These are phyloP conservation scores for Baudoinia panamericana DNA, from an alignment of 495 filamentous ascomycete species.

Conservation along the genomic window DNA sequence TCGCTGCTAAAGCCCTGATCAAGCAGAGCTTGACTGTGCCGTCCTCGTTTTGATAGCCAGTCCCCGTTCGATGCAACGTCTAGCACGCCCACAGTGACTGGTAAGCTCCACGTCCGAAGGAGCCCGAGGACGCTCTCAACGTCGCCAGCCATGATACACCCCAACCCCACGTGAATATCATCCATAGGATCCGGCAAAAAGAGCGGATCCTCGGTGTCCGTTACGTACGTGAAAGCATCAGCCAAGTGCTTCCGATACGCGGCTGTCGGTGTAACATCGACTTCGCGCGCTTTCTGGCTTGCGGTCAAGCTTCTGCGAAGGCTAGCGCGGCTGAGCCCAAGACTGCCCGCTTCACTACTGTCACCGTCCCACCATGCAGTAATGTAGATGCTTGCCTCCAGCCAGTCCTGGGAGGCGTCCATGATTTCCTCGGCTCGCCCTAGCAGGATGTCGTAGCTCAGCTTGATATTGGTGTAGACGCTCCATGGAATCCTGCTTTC, in stretches of 20 bases:
- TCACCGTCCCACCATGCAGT: slow-evolving; percentile 84
- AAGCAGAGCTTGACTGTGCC: slow-evolving; percentile 4
- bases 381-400: slow-evolving; percentile 67
- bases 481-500: slow-evolving; percentile 75
- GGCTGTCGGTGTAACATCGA: slow-evolving; percentile 35
- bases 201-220: slow-evolving; percentile 33
- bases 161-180: slow-evolving; percentile 62
- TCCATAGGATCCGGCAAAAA: slow-evolving; percentile 61
- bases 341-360: slow-evolving; percentile 33
- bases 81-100: slow-evolving; percentile 58
- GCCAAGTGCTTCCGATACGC: slow-evolving; percentile 43
- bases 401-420: slow-evolving; percentile 62
- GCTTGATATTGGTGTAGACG: slow-evolving; percentile 65
- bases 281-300: slow-evolving; percentile 21
- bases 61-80: slow-evolving; percentile 62
- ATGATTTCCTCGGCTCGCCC: slow-evolving; percentile 59
- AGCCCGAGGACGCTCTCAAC: slow-evolving; percentile 59
- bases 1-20: slow-evolving; percentile 31
- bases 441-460: slow-evolving; percentile 61
- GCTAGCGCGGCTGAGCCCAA: not conserved
- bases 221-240: slow-evolving; percentile 38
- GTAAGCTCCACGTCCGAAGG: slow-evolving; percentile 63
- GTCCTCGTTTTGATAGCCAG: slow-evolving; percentile 44
- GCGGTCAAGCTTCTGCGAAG: slow-evolving; percentile 9
- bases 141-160: slow-evolving; percentile 65